Base-by-base conservation (phyloP, 768 basidiomycete genomes). In the Leccinum rimulosum region DNA sequence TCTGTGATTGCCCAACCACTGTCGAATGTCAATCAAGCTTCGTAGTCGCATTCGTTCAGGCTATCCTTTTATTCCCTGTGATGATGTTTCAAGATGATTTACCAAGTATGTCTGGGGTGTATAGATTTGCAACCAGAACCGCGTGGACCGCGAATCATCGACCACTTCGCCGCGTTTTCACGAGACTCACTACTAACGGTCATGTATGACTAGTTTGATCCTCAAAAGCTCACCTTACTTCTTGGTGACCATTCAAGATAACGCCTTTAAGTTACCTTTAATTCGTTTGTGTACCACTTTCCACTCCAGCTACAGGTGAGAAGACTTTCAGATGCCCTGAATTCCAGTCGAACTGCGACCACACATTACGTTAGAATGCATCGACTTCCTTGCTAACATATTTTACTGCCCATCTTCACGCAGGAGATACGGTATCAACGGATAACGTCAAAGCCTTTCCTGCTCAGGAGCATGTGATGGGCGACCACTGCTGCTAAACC, bases 1-100 rank as follows among this genome's bases (percentile, higher is more conserved):
- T 77, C 83, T 22, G 82, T 91, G 48, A 84, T 89, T 30, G 85
- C 87, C 10, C 86, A 89, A 62, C 84, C 86, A n/a, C 72, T 93
- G 40, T 75, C 84, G 48, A 64, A 36, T 43, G 43, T n/a, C 25
- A 60, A 63, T 50, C 60, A 63, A 55, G 38, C 47, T 12, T 7
- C 54, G 6, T 70, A 61, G 38, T 56, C 45, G 49, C 47, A 25
- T 59, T 22, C 38, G 5, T 55, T 27, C 47, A 47, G 12, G n/a
- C 33, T 55, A 28, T 8, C 11, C 15, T 38, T 38, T 28, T 22
- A 33, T 35, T 40, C 12, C 27, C 36, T 31, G 22, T 38, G 12
- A 48, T 48, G 49, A 51, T 49, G 11, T 52, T 52, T 33, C 36
- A 48, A 59, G 50, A 31, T 19, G 45, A 22, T 31, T 49, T 35